Base-by-base conservation (phyloP, 2,329 filamentous ascomycete genomes). In the Allantophomopsis cytisporea region DNA sequence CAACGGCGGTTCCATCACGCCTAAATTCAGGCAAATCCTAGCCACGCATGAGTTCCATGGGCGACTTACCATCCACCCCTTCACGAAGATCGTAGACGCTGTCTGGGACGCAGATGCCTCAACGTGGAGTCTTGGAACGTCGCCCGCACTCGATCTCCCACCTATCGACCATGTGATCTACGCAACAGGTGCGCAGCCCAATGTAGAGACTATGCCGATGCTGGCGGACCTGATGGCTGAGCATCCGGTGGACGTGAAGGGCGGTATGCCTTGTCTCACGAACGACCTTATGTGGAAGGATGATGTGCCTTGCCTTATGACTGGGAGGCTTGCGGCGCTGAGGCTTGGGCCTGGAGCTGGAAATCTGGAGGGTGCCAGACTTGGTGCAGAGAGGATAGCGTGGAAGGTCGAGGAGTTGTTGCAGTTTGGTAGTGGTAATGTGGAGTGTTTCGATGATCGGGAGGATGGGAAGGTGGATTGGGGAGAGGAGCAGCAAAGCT, bases 221-320 rank as follows among this genome's bases (percentile, higher is more conserved):
- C 59, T 89, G 11, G 59, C 73, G 41, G 69, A 62, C 0, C 71
- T 89, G 52, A 57, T 71, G 7, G 45, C 60, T 3, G 66, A 74
- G 14, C 65, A 79, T 44, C 81, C 80, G 0, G 68, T 89, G 28
- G 58, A 73, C 13, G 68, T 64, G 0, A 66, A 73, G 17, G 74
- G 75, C 4, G 83, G 83, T 0, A 61, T 87, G 15, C 83, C 84
- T 0, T 83, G 79, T 46, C 57, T 89, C 38, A 88, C 71, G 2
- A 73, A 88, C 33, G 82, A 89, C 49, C 61, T 89, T 43, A 80
- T 79, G 68, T 89, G 83, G 83, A 66, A 66, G 31, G 65, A 77
- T 1, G 73, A 74, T n/a, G 71, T 89, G 1, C 83, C 83, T 1
- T 57, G 87, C 1, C 88, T 86, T 51, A 59, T 83, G 42, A 77